Evolutionary conservation across 2,329 filamentous ascomycete species (phyloP).

Genomic region (Talaromyces sp.): DNA sequence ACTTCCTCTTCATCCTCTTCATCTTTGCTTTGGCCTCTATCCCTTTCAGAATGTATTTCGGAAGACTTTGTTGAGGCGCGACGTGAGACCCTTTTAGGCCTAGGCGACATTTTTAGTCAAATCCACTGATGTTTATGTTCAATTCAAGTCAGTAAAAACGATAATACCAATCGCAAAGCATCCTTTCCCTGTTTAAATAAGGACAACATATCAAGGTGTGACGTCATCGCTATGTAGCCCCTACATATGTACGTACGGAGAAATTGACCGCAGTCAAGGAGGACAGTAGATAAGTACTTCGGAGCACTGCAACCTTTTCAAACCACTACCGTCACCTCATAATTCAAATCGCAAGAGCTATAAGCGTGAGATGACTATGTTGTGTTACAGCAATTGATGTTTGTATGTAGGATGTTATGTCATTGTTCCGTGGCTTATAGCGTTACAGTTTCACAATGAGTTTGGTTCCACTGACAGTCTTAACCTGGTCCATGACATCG

Average conservation of each 20-base stretch:
- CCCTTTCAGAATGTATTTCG: neutral
- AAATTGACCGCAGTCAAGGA: neutral
- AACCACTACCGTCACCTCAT: neutral
- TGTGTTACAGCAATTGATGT: neutral
- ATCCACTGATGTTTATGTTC: neutral
- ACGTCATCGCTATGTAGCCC: neutral
- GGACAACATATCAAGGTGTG: neutral
- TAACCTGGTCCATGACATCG: constrained; percentile 17
- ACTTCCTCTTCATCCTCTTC: constrained; percentile 5
- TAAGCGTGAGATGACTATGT: neutral
- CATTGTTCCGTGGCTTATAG: neutral
- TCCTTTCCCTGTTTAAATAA: neutral
- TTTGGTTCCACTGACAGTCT: constrained; percentile 26
- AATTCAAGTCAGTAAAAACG: neutral
- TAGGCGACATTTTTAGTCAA: neutral
- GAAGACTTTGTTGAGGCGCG: neutral
- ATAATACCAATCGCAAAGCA: neutral
- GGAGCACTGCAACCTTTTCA: neutral
- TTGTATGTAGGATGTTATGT: neutral
- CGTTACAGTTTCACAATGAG: constrained; percentile 26
- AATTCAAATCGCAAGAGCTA: neutral
- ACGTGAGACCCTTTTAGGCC: neutral
- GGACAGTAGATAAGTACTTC: too few relatives aligned
- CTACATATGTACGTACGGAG: neutral
- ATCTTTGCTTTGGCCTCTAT: neutral